These are phyloP conservation scores for Phytophthora nicotianae DNA, from an alignment of 352 stramenopile genomes.

Conservation along the genomic window DNA sequence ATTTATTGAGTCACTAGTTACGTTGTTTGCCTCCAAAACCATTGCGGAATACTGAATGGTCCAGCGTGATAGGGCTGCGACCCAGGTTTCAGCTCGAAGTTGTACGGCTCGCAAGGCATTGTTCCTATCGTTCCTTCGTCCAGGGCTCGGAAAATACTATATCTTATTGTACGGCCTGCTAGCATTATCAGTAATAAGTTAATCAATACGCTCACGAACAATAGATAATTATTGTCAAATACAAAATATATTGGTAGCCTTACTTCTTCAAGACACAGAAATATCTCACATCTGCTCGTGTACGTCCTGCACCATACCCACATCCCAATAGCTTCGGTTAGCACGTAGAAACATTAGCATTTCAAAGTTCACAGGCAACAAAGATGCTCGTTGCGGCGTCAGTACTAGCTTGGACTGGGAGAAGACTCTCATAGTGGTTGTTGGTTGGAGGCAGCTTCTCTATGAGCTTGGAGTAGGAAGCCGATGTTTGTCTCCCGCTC, in stretches of 20 bases:
- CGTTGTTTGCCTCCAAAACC: too few species aligned
- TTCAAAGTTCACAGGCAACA: not conserved
- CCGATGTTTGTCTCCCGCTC: not conserved
- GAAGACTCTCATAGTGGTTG: not conserved
- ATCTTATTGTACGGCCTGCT: not conserved
- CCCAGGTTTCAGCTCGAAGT: too few species aligned
- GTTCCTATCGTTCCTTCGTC: too few species aligned
- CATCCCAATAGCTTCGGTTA: not conserved
- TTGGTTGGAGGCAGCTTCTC: not conserved
- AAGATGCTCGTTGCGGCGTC: not conserved
- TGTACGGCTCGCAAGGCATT: too few species aligned
- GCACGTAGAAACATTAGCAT: not conserved
- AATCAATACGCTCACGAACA: not conserved
- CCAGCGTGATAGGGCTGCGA: too few species aligned
- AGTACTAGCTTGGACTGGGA: not conserved
- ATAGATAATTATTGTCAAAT: not conserved
- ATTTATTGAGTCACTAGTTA: too few species aligned
- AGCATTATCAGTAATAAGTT: not conserved
- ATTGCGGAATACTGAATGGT: too few species aligned
- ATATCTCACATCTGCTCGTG: not conserved
- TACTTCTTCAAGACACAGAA: not conserved
- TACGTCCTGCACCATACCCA: not conserved
- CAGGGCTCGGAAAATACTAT: not conserved
- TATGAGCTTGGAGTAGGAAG: not conserved
- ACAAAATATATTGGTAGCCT: not conserved